phyloP scores from a whole-genome alignment of 1,139 yeast genomes.

The Pichia sp. region DNA sequence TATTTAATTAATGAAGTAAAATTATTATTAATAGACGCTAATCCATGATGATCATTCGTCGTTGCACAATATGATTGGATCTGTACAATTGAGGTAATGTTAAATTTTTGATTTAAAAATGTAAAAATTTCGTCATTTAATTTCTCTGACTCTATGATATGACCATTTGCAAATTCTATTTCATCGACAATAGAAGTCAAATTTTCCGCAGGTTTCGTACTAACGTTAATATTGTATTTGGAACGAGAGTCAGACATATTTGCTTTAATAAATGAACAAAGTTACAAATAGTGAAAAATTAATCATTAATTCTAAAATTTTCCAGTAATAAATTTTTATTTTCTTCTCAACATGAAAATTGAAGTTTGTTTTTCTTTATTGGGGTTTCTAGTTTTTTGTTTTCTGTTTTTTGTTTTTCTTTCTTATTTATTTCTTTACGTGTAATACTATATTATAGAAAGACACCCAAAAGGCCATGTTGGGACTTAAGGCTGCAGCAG shows the following conservation, averaged over 20 bases:
- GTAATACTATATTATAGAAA: not conserved
- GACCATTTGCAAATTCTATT: slow-evolving; percentile 3
- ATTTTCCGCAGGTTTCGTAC: slow-evolving; percentile 13
- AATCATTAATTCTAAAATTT: not conserved
- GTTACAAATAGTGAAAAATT: not conserved
- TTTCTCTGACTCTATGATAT: not conserved
- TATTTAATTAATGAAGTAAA: slow-evolving; percentile 29
- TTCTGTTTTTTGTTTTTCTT: not conserved
- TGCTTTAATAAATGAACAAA: not conserved
- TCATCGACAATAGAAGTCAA: slow-evolving; percentile 14
- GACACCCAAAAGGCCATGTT: slow-evolving; percentile 16
- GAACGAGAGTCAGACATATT: not conserved
- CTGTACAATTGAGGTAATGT: slow-evolving; percentile 36
- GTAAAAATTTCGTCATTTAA: slow-evolving; percentile 6
- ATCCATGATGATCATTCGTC: slow-evolving; percentile 51
- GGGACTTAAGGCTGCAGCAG: slow-evolving; percentile 23
- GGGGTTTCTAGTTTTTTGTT: not conserved
- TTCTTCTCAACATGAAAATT: not conserved
- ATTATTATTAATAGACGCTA: slow-evolving; percentile 37
- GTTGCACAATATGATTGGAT: slow-evolving; percentile 62
- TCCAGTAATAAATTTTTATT: not conserved
- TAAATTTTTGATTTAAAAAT: slow-evolving; percentile 18
- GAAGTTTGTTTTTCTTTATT: not conserved
- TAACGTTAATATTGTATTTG: not conserved
- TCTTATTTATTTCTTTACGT: not conserved